Percentiles rank a stretch among this genome's conserved stretches.
These are phyloP conservation scores for Pseudogymnoascus sp. DNA, from an alignment of 2,329 filamentous ascomycete genomes.

Conservation along the genomic window DNA sequence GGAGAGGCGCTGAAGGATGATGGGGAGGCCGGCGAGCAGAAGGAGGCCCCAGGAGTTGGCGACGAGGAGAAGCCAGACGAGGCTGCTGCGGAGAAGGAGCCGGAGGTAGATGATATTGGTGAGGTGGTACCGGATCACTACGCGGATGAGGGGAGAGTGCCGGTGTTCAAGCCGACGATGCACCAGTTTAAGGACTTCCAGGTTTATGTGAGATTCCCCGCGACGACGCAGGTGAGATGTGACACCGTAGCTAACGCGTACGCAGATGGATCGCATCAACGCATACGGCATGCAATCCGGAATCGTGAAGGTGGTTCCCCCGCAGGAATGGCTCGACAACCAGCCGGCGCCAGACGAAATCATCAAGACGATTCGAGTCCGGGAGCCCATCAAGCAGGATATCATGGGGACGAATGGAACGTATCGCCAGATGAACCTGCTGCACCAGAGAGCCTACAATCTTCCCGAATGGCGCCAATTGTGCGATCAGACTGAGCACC, in stretches of 20 bases:
- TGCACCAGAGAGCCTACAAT: conserved; percentile 94
- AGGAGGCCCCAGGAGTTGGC: conserved; percentile 17
- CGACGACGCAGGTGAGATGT: not conserved
- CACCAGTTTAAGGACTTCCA: conserved; percentile 91
- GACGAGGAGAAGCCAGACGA: conserved; percentile 25
- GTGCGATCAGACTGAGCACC: conserved; percentile 90
- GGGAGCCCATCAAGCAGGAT: conserved; percentile 96
- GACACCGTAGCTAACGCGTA: conserved; percentile 1
- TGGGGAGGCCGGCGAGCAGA: conserved; percentile 14
- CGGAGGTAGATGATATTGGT: conserved; percentile 54
- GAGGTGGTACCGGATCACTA: conserved; percentile 81
- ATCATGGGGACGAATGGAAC: conserved; percentile 94
- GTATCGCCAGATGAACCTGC: conserved; percentile 93
- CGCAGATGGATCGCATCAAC: conserved; percentile 61
- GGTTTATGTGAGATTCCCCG: conserved; percentile 58
- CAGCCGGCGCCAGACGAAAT: conserved; percentile 73
- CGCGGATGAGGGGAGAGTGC: conserved; percentile 71
- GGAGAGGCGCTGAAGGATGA: conserved; percentile 3
- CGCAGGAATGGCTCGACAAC: conserved; percentile 81
- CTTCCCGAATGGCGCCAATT: conserved; percentile 91
- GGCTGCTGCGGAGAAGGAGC: not conserved
- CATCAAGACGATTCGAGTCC: conserved; percentile 85
- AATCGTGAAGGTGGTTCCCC: conserved; percentile 92
- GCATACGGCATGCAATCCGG: conserved; percentile 95
- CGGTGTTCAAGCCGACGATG: conserved; percentile 94